These are phyloP conservation scores for Citrus cavaleriei DNA, from an alignment of 345 rosid genomes.

Conservation along the genomic window DNA sequence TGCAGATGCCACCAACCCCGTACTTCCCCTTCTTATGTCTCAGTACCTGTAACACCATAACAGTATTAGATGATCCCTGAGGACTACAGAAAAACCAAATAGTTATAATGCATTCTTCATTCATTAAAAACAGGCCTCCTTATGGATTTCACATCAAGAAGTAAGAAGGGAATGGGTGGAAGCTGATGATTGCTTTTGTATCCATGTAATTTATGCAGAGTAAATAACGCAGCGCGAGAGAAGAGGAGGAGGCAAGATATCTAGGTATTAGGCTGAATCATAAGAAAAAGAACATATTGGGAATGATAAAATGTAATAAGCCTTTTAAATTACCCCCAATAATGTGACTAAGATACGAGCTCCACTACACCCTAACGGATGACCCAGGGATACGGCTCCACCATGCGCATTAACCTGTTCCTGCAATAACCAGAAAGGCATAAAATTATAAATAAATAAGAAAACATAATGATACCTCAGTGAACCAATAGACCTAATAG, in stretches of 20 bases:
- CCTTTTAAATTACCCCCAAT: constrained; percentile 63
- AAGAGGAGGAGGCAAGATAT: background rate
- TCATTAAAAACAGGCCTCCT: background rate
- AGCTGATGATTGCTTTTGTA: background rate
- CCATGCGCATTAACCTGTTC: constrained; percentile 76
- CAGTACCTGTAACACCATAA: constrained; percentile 52
- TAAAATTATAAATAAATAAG: background rate
- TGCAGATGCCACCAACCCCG: constrained; percentile 86
- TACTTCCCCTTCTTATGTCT: constrained; percentile 71
- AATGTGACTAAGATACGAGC: constrained; percentile 90
- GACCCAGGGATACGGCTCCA: constrained; percentile 94
- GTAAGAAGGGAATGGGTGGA: background rate
- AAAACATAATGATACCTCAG: background rate
- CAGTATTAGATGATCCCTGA: background rate
- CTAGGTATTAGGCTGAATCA: background rate
- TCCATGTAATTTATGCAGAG: background rate
- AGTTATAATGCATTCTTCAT: background rate
- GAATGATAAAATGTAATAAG: background rate
- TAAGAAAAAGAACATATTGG: background rate
- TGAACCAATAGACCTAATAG: background rate
- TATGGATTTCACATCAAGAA: background rate
- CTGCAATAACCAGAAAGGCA: constrained; percentile 32
- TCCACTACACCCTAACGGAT: constrained; percentile 97
- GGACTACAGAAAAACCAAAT: background rate
- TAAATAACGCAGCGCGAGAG: background rate